Base-by-base conservation (phyloP, 2,329 filamentous ascomycete genomes). In the Colletotrichum lini region DNA sequence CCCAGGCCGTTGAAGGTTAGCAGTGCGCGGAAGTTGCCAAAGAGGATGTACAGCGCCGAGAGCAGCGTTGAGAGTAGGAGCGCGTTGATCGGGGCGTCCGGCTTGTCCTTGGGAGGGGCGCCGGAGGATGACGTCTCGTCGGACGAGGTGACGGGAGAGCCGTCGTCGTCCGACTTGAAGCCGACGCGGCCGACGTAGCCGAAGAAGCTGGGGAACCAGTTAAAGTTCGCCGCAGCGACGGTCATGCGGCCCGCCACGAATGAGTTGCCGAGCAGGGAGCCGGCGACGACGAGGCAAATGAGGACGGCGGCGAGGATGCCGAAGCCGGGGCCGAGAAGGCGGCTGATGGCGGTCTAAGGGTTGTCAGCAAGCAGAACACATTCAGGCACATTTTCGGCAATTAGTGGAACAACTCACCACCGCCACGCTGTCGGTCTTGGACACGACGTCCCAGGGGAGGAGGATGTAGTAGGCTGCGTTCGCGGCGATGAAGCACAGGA, bases 401-500 rank as follows among this genome's bases (percentile, higher is more conserved):
- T 16, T 38, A 21, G 5, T 16, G 42, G 26, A 40, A 44, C 40
- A 4, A 80, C 86, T 78, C 80, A 91, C 89, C 62, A 92, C 89
- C 3, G 90, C 90, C 0, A 92, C 87, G 26, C 89, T 90, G 72
- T 92, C 88, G 0, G 87, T 91, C 0, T 84, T 86, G 0, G 88
- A 87, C 2, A 92, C 81, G 0, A 87, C 81, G 26, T 85, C 77
- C 89, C 89, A 91, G 0, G 90, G 89, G 0, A 92, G 82, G 2
- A 92, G 80, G 23, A 91, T 83, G 73, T 92, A 92, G 78, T 91
- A 92, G 2, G 88, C 85, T 0, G 89, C 82, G 73, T 92, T 92
- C 1, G 89, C 86, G 0, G 87, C 82, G 38, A 91, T 82, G 75
- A 90, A 92, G 68, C 88, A 90, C 2, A 87, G 70, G 0, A 91